Conservation (phyloP, 2,329 filamentous ascomycete species). For the Gaeumannomyces sp. region DNA sequence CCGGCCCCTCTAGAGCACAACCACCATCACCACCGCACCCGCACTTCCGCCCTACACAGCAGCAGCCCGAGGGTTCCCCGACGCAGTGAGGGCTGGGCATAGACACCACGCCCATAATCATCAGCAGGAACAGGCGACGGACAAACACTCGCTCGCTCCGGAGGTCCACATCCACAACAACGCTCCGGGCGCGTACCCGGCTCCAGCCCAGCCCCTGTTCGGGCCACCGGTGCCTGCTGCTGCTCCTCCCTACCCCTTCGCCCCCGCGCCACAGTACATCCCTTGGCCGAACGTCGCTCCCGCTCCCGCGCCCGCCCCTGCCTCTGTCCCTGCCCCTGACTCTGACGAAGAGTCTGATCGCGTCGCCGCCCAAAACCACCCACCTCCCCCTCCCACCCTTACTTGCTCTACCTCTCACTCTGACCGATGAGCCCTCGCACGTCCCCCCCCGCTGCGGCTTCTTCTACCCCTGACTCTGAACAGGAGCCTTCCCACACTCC, state of each 20-base stretch:
- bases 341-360: no score
- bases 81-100: constrained; percentile 25
- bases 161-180: constrained; percentile 14
- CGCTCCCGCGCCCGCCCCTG: not conserved
- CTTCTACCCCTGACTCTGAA: no score
- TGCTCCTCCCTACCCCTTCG: not conserved
- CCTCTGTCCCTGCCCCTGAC: not conserved
- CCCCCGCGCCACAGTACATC: no score
- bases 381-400: no score
- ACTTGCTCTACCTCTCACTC: not conserved
- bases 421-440: no score
- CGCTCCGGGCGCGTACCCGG: no score
- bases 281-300: no score
- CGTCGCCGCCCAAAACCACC: no score
- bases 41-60: constrained; percentile 3
- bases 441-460: not conserved
- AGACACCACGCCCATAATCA: constrained; percentile 23
- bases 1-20: not conserved
- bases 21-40: constrained; percentile 3
- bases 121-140: constrained; percentile 22
- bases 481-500: no score
- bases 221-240: not conserved
- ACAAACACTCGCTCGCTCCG: constrained; percentile 24
- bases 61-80: constrained; percentile 19
- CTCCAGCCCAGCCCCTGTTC: not conserved